Evolutionary conservation across 2,329 filamentous ascomycete genomes (phyloP).

Genomic region (Fusarium sp.): DNA sequence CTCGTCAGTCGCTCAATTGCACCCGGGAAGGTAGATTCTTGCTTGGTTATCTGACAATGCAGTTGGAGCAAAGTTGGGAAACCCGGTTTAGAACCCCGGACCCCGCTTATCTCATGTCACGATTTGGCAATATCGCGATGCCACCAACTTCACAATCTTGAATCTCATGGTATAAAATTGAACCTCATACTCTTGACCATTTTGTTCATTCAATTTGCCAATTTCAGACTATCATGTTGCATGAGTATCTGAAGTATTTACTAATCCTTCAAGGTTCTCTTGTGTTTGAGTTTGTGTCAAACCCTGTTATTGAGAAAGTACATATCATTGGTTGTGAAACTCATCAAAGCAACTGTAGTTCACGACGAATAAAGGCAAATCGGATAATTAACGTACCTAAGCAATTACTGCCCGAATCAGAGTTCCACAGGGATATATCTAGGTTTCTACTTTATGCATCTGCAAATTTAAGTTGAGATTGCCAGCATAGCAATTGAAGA

Average conservation of each 20-base stretch:
- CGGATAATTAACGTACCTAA: background rate
- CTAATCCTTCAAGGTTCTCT: background rate
- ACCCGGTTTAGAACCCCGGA: constrained; percentile 20
- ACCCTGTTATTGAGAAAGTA: background rate
- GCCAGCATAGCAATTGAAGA: background rate
- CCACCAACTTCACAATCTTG: background rate
- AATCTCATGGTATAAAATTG: background rate
- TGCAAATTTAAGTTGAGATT: background rate
- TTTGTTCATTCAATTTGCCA: background rate
- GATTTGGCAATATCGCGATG: background rate
- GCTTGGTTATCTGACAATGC: background rate
- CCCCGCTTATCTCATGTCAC: constrained; percentile 17
- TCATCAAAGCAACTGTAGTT: background rate
- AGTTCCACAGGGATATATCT: background rate
- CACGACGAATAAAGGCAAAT: background rate
- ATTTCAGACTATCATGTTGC: background rate
- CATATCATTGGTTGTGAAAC: background rate
- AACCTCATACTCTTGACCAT: background rate
- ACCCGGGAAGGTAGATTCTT: background rate
- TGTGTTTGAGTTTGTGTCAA: background rate
- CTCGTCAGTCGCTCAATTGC: constrained; percentile 9
- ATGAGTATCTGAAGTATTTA: background rate
- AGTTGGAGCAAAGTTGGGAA: constrained; percentile 13
- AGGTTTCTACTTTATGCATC: background rate
- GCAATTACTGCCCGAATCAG: background rate